Conservation (phyloP, 768 basidiomycete species). For the Mrakia hoshinonis region DNA sequence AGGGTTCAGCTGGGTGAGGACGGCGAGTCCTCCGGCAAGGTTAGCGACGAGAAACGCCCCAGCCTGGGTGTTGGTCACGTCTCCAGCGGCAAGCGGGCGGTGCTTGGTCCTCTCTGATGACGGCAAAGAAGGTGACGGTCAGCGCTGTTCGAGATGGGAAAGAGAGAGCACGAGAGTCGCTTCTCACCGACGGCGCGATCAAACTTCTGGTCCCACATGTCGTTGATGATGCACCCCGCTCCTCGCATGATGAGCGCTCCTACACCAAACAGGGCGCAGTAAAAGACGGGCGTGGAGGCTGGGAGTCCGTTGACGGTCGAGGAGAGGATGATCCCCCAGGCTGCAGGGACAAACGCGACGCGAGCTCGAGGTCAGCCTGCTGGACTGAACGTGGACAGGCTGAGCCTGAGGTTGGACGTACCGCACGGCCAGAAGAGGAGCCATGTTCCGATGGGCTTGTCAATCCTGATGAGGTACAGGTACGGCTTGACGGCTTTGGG, state of each 20-base stretch:
- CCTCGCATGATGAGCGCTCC: slow-evolving; percentile 95
- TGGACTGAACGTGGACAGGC: neutral
- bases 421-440: slow-evolving; percentile 90
- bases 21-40: slow-evolving; percentile 68
- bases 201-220: slow-evolving; percentile 91
- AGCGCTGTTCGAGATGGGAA: no score
- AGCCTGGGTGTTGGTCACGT: slow-evolving; percentile 66
- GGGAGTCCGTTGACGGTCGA: slow-evolving; percentile 68
- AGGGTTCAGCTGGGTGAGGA: slow-evolving; percentile 84
- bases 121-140: neutral
- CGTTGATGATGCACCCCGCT: slow-evolving; percentile 97
- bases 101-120: slow-evolving; percentile 69
- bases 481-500: slow-evolving; percentile 51
- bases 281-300: slow-evolving; percentile 59
- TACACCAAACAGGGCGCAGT: slow-evolving; percentile 71
- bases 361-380: neutral
- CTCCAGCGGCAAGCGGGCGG: slow-evolving; percentile 79
- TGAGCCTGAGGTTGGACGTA: slow-evolving; percentile 44
- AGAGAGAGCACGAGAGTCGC: neutral
- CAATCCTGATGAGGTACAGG: slow-evolving; percentile 72
- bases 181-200: slow-evolving; percentile 83
- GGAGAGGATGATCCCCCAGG: slow-evolving; percentile 98
- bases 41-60: slow-evolving; percentile 72
- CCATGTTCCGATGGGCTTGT: slow-evolving; percentile 92
- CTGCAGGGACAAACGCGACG: slow-evolving; percentile 43